phyloP scores from a whole-genome alignment of 1,284 basidiomycete species.

The Puccinia horiana region DNA sequence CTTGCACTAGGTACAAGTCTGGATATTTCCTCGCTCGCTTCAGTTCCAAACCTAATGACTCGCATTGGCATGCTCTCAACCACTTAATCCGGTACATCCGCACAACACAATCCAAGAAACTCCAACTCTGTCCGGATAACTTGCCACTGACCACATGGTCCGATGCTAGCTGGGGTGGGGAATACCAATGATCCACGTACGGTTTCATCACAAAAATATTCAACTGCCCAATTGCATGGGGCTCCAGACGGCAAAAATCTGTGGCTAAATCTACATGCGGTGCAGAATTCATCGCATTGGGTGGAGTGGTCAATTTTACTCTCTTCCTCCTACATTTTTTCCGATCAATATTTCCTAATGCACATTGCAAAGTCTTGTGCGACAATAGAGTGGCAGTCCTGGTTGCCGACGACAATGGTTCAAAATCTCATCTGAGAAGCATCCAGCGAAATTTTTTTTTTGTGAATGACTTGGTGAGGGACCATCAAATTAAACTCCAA shows the following conservation, averaged over 20 bases:
- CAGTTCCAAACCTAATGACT: not conserved
- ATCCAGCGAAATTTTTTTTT: too few relatives aligned
- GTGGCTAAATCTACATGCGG: not conserved
- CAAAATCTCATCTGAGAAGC: too few relatives aligned
- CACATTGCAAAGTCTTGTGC: too few relatives aligned
- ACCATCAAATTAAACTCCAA: too few relatives aligned
- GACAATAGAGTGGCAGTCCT: too few relatives aligned
- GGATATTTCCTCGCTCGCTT: not conserved
- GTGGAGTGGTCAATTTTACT: too few relatives aligned
- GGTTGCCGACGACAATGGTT: too few relatives aligned
- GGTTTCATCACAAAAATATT: not conserved
- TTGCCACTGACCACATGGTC: not conserved
- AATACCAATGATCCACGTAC: not conserved
- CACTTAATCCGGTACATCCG: not conserved
- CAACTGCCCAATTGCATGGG: not conserved
- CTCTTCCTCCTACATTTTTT: too few relatives aligned
- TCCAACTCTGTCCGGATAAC: not conserved
- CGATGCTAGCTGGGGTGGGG: slow-evolving; percentile 16
- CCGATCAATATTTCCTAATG: too few relatives aligned
- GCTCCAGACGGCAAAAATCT: not conserved
- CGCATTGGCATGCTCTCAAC: not conserved
- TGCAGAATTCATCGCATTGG: slow-evolving; percentile 20
- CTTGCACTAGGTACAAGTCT: not conserved
- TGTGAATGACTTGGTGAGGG: too few relatives aligned
- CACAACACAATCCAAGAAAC: not conserved